A percentile compares a stretch with the other conserved stretches of the same genome.
Evolutionary conservation across 208 protist genomes (phyloP).

Genomic region (Crithidia thermophila): DNA sequence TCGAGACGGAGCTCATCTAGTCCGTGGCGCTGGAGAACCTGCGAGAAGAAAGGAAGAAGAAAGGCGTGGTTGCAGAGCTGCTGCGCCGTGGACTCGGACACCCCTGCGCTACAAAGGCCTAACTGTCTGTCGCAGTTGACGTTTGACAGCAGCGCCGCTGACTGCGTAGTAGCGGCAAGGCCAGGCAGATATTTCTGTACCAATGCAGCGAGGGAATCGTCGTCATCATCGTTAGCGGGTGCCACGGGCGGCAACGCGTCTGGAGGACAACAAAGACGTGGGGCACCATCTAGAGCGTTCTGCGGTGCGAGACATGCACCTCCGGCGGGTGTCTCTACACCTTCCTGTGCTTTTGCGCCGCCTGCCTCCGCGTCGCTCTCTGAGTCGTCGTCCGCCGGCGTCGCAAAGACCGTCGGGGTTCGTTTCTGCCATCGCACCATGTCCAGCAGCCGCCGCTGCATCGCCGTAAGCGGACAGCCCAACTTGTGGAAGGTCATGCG

Average conservation of each 20-base stretch:
- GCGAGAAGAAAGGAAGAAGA: constrained; percentile 50
- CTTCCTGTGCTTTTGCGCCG: too few relatives aligned
- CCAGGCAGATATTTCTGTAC: constrained; percentile 7
- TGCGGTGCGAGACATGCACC: too few relatives aligned
- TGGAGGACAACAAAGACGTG: too few relatives aligned
- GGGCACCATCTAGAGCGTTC: too few relatives aligned
- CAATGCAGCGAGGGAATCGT: constrained; percentile 1
- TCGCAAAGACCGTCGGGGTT: constrained; percentile 22
- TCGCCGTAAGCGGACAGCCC: constrained; percentile 39
- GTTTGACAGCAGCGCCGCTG: background rate
- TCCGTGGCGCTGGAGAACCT: constrained; percentile 30
- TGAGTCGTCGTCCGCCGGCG: too few relatives aligned
- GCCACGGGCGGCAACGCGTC: constrained; percentile 16
- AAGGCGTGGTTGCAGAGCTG: constrained; percentile 68
- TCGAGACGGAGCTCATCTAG: constrained; percentile 14
- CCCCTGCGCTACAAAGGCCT: constrained; percentile 34
- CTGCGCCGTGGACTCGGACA: constrained; percentile 57
- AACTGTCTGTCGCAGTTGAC: constrained; percentile 15
- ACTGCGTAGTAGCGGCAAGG: background rate
- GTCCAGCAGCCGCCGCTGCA: constrained; percentile 63
- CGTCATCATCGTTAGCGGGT: constrained; percentile 34
- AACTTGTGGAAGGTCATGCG: constrained; percentile 81
- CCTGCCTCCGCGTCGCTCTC: too few relatives aligned
- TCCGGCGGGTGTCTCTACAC: too few relatives aligned
- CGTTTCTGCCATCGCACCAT: constrained; percentile 61